phyloP scores from a whole-genome alignment of 805 yeast species.

The Candida namnaoensis region DNA sequence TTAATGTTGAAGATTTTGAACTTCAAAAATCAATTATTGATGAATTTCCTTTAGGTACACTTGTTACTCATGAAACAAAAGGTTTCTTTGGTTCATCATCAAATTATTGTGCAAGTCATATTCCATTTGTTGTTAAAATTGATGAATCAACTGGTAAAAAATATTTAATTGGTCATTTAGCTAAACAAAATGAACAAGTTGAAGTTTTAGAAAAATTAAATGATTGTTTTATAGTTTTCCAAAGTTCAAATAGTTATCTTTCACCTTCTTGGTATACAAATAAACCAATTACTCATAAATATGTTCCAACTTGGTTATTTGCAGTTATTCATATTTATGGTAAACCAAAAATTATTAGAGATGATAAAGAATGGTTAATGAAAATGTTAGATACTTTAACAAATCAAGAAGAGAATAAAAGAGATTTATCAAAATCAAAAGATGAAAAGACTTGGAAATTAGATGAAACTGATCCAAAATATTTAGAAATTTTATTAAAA shows the following conservation, averaged over 20 bases:
- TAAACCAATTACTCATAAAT: conserved; percentile 47
- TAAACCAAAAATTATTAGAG: conserved; percentile 27
- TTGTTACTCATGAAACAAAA: conserved; percentile 25
- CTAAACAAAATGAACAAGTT: conserved; percentile 42
- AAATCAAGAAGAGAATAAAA: conserved; percentile 34
- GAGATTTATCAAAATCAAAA: conserved; percentile 13
- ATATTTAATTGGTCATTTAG: conserved; percentile 44
- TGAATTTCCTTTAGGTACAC: conserved; percentile 42
- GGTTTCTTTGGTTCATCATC: conserved; percentile 23
- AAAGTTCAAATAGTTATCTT: conserved; percentile 41
- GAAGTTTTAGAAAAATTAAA: conserved; percentile 25
- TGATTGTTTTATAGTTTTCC: conserved; percentile 43
- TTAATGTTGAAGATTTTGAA: conserved; percentile 22
- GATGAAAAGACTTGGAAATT: conserved; percentile 37
- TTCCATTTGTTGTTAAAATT: conserved; percentile 40
- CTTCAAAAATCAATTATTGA: conserved; percentile 32
- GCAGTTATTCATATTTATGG: conserved; percentile 51
- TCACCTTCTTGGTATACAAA: conserved; percentile 52
- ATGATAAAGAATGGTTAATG: conserved; percentile 36
- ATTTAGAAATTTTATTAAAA: conserved; percentile 32
- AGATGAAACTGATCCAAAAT: conserved; percentile 45
- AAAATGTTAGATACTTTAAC: conserved; percentile 35
- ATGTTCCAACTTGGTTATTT: conserved; percentile 68
- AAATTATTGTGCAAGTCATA: conserved; percentile 40
- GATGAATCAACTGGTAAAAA: conserved; percentile 27